Evolutionary conservation across 495 filamentous ascomycete species (phyloP), one percentile per base, ranked within the genome.

Genomic region (Diplogelasinospora grovesii): DNA sequence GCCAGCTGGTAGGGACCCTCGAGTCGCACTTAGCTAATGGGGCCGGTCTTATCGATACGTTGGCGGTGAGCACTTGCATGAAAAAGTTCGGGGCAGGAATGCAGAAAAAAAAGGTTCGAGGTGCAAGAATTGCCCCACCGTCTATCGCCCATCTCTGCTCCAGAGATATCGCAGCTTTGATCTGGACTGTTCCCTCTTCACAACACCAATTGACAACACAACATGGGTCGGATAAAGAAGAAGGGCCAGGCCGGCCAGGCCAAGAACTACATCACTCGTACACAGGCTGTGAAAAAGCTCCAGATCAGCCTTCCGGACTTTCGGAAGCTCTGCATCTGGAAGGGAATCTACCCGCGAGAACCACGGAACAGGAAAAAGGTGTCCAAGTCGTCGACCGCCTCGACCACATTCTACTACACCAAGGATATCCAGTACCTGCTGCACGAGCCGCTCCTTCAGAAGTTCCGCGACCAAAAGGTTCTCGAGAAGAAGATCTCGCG

Each of bases 351-450:
- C 64, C 92, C 92, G 43, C 81, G 92, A 59, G 93, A 98, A 69
- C 92, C 92, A 25, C 75, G 92, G 40, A 94, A 81, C 62, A 94
- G 88, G 75, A 96, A 92, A 71, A 95, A 95, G 74, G 92, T 82
- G 29, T 86, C 86, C 53, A 96, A 94, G 64, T 84, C 85, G 38
- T 77, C 86, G 30, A 96, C 85, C 2, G 78, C 83, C 26, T 84
- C 81, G 30, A 97, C 92, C 11, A 97, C 93, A 43, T 98, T 95
- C 70, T 98, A 98, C 76, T 98, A 98, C 70, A 86, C 89, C 53
- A 94, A 92, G 71, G 92, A 98, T 59, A 95, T 98, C 54, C 89
- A 95, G 64, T 98, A 95, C 51, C 80, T 98, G 19, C 81, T 96
- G 36, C 92, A 98, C 62, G 92, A 98, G 63, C 92, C 93, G 10